Evolutionary conservation across 345 rosid genomes (phyloP), one percentile per base, ranked within the genome.

Genomic region (Viola odorata): DNA sequence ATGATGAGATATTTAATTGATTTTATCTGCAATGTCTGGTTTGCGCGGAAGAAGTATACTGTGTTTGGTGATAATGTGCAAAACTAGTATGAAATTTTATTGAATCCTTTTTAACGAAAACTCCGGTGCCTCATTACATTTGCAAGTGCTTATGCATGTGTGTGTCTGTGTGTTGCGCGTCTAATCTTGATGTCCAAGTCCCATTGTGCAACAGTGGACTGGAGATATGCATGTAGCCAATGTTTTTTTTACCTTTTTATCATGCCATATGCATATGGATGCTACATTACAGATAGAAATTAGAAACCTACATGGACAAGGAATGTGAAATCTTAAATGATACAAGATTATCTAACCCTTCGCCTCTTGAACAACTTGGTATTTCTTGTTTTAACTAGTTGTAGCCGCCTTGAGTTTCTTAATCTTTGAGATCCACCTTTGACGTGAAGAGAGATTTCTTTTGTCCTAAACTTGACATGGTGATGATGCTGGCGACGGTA

Each of bases 351-450:
- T n/a, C 36, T 42, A 12, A 59, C 45, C 2, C 58, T 52, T 12
- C 44, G 45, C 50, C 58, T 36, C 44, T 59, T 73, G 1, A 55
- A 65, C 17, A 55, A 68, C 50, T 50, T 58, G 9, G 39, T 58
- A 50, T 60, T 17, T 45, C 57, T 72, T 5, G 9, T 45, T 59
- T 50, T 61, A 0, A 58, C 45, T n/a, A 52, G 15, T 53, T 57
- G 77, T 62, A 69, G 69, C 61, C 40, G 73, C 45, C 78, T 67
- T 14, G 60, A 75, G 62, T 61, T 77, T 69, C 63, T 76, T n/a
- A 51, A 32, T 72, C 82, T 81, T 58, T 68, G 65, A 3, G 84
- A 72, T 53, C 79, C 74, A 54, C 81, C 76, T 52, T 69, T 70
- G 4, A 70, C 72, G 54, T 56, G 81, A 15, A 77, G 42, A 32